A percentile compares a stretch with the other conserved stretches of the same genome.
Evolutionary conservation across 2,329 filamentous ascomycete genomes (phyloP).

Genomic region (Leptoxyphium fumago): DNA sequence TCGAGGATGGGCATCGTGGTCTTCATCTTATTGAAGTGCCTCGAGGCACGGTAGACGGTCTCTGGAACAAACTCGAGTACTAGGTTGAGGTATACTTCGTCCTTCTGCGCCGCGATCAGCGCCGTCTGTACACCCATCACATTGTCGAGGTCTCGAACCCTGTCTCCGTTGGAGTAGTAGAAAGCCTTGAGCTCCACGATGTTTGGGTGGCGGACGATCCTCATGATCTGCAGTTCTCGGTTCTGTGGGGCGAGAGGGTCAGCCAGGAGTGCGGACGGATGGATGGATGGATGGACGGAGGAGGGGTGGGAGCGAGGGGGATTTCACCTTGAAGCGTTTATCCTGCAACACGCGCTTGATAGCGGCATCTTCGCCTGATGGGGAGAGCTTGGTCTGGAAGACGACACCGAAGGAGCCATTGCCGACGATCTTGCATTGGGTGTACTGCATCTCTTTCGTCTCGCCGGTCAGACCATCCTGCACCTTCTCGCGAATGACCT

Average conservation of each 20-base stretch:
- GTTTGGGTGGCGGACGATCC: conserved; percentile 96
- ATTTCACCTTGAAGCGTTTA: conserved; percentile 89
- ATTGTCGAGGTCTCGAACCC: conserved; percentile 42
- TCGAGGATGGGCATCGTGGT: conserved; percentile 98
- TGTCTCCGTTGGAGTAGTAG: conserved; percentile 97
- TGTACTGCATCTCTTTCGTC: conserved; percentile 93
- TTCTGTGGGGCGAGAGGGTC: conserved; percentile 47
- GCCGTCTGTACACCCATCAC: conserved; percentile 22
- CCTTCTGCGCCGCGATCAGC: conserved; percentile 39
- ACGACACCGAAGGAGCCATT: conserved; percentile 98
- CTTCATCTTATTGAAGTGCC: conserved; percentile 99
- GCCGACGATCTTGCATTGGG: conserved; percentile 97
- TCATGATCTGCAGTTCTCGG: conserved; percentile 98
- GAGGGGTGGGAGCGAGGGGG: conserved; percentile 10
- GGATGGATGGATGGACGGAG: conserved; percentile 2
- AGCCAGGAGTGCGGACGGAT: conserved; percentile 1
- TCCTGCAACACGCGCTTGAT: conserved; percentile 98
- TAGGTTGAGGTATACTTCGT: conserved; percentile 96
- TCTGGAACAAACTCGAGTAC: conserved; percentile 97
- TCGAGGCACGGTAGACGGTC: conserved; percentile 92
- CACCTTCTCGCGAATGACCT: conserved; percentile 96
- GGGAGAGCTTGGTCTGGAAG: conserved; percentile 96
- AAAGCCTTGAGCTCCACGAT: conserved; percentile 98
- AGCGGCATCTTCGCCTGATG: conserved; percentile 94
- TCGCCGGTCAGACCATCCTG: conserved; percentile 96